Conservation (phyloP, 2,329 filamentous ascomycete species). For the Leptographium radiaticola region DNA sequence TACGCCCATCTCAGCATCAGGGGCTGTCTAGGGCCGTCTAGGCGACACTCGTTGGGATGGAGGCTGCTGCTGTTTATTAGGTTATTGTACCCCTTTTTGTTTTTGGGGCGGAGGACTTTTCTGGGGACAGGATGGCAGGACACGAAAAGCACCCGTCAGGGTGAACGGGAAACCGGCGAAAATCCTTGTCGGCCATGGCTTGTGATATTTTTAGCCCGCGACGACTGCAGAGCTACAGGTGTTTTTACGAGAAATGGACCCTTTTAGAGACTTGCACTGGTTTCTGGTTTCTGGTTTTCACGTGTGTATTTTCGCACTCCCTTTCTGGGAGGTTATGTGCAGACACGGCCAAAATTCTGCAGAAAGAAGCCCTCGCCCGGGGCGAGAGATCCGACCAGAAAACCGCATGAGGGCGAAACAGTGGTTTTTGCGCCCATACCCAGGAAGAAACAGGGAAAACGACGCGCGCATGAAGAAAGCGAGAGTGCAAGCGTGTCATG, state of each 20-base stretch:
- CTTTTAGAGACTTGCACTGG: too few relatives aligned
- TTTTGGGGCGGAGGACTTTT: too few relatives aligned
- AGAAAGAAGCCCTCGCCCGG: background rate
- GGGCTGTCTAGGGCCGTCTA: background rate
- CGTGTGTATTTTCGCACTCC: background rate
- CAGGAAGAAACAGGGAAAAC: background rate
- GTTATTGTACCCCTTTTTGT: too few relatives aligned
- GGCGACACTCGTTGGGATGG: too few relatives aligned
- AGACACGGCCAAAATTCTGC: background rate
- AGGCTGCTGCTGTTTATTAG: too few relatives aligned
- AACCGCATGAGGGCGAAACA: background rate
- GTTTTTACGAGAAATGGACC: too few relatives aligned
- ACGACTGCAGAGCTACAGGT: too few relatives aligned
- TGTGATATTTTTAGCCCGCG: too few relatives aligned
- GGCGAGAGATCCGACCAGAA: background rate
- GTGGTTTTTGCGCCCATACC: background rate
- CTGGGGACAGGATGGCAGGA: too few relatives aligned
- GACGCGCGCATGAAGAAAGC: background rate
- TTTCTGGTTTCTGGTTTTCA: background rate
- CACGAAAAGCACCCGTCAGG: too few relatives aligned
- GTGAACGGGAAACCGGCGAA: too few relatives aligned
- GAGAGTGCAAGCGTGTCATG: background rate
- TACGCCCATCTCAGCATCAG: constrained; percentile 10
- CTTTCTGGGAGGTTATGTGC: background rate
- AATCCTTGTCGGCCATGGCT: too few relatives aligned